Base-by-base conservation (phyloP, 768 basidiomycete genomes). In the Lactifluus hygrophoroides region DNA sequence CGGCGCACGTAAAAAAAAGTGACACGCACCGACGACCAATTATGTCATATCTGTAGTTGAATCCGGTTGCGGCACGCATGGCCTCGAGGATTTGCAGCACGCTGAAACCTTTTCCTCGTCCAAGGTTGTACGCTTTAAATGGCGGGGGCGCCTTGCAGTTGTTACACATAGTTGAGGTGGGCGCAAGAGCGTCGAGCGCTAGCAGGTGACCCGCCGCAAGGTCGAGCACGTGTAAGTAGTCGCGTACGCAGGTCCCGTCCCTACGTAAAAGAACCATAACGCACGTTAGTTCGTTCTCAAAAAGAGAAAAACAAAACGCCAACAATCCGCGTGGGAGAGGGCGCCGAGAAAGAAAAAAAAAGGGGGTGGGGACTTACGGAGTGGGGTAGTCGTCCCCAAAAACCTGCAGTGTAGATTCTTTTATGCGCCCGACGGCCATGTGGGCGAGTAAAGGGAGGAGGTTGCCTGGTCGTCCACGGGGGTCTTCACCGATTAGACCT, bases 321-420 rank as follows among this genome's bases (percentile, higher is more conserved):
- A 14, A 6, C 16, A 23, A 27, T 21, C 42, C 30, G 17, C n/a
- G 14, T 10, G 17, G 52, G 28, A 28, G 4, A 64, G 13, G 38
- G 30, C 6, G n/a, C 6, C 32, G 32, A 5, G 32, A 28, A 49
- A 28, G n/a, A 23, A 32, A 19, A 19, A 27, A 38, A 9, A n/a
- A n/a, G n/a, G n/a, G n/a, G n/a, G n/a, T n/a, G n/a, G 17, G 32
- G n/a, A 64, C 70, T 50, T 65, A 92, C 88, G 80, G 84, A 0
- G 96, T 99, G 21, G 94, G 93, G 72, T 96, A 99, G 72, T 99
- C 93, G 69, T 95, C 89, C 30, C 96, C 95, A 68, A 98, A 99
- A 5, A 99, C 89, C 68, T 81, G 80, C 34, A 77, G 64, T 6
- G 73, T 73, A 21, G 73, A 65, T 45, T 86, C 85, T 57, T 84